phyloP scores from a whole-genome alignment of 495 filamentous ascomycete species.

The Hyaloscypha finlandica region DNA sequence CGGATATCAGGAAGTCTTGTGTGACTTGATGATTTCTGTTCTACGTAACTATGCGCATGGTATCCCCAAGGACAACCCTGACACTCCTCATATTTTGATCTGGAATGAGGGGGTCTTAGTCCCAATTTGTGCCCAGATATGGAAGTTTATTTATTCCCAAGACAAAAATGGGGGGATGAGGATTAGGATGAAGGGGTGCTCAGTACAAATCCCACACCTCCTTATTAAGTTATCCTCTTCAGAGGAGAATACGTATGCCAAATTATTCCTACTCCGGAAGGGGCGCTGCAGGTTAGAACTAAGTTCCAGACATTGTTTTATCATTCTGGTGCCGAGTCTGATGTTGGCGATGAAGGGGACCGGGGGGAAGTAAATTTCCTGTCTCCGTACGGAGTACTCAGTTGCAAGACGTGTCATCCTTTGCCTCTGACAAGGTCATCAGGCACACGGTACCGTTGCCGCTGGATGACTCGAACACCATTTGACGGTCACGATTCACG shows the following conservation, averaged over 20 bases:
- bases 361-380: neutral
- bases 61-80: no score
- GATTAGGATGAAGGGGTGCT: neutral
- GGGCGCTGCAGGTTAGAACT: neutral
- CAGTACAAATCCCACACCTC: neutral
- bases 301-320: neutral
- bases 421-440: neutral
- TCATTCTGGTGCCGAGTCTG: neutral
- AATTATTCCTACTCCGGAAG: neutral
- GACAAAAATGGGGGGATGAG: neutral
- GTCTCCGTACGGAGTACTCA: no score
- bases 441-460: neutral
- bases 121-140: neutral
- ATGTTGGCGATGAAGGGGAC: neutral
- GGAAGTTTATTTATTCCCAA: conserved; percentile 4
- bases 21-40: neutral
- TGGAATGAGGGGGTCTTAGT: neutral
- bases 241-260: neutral
- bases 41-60: neutral
- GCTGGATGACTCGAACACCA: no score
- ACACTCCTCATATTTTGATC: no score
- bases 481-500: neutral
- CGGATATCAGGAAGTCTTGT: neutral
- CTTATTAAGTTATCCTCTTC: neutral
- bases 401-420: neutral